phyloP scores from a whole-genome alignment of 2,329 filamentous ascomycete species.

The Parastagonospora avenae region DNA sequence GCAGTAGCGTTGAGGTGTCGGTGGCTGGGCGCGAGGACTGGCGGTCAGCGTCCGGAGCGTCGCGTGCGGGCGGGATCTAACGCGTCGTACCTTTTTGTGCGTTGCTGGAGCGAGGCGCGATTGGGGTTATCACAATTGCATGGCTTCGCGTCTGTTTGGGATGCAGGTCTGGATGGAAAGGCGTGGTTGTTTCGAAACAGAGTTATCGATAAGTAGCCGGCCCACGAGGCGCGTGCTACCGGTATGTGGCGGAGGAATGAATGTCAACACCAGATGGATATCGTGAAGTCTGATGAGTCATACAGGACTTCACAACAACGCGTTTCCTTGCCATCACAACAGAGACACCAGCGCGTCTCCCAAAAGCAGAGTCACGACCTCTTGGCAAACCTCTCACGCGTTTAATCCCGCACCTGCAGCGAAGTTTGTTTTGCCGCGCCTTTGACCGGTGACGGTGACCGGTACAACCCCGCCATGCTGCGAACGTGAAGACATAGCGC shows the following conservation, averaged over 20 bases:
- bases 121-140: conserved; percentile 33
- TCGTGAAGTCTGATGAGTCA: conserved; percentile 9
- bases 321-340: background rate
- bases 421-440: conserved; percentile 11
- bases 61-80: conserved; percentile 22
- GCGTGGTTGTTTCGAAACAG: conserved; percentile 3
- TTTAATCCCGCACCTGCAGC: conserved; percentile 42
- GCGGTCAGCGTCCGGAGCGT: conserved; percentile 27
- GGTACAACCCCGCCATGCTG: conserved; percentile 1
- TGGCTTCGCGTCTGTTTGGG: conserved; percentile 26
- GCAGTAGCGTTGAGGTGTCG: conserved; percentile 37
- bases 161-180: conserved; percentile 1
- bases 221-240: conserved; percentile 8
- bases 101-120: conserved; percentile 33
- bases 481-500: background rate
- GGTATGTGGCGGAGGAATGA: conserved; percentile 14
- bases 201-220: conserved; percentile 32
- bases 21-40: conserved; percentile 38
- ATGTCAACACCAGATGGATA: conserved; percentile 26
- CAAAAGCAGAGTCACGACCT: conserved; percentile 11
- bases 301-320: background rate
- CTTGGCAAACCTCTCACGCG: conserved; percentile 24
- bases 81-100: conserved; percentile 17
- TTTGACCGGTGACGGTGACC: conserved; percentile 10
- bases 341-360: background rate